Base-by-base conservation (phyloP, 139 green algal species). In the Coelastrella sp. region DNA sequence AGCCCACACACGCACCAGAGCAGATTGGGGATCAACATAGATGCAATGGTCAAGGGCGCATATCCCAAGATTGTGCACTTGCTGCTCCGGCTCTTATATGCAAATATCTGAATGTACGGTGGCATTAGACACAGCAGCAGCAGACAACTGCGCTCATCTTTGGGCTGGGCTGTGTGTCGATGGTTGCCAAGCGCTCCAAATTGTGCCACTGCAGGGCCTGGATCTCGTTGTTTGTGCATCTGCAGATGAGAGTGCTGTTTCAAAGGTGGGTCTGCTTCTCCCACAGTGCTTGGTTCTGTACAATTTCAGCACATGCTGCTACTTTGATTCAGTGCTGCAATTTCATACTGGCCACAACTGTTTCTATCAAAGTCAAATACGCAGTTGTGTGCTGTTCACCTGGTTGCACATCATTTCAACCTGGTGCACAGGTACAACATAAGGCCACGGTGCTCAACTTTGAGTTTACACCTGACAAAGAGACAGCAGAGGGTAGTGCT, bases 361-460 rank as follows among this genome's bases (percentile, higher is more conserved):
- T 49, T 49, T 49, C 35, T 5, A 49, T 49, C 35, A 49, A 49
- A 49, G 35, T 49, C 35, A 49, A 49, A 49, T 49, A 49, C 35
- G 35, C 35, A 49, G 3, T 49, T 49, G 35, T 49, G 35, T 49
- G 35, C 35, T 49, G 35, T 49, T 49, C 35, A 49, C 35, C 35
- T 49, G 35, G 35, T 49, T 82, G 75, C 12, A 57, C 75, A 82
- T 82, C 24, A 57, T 22, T 82, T 17, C 75, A 49, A 14, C 75
- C 35, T 49, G 1, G 20, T 72, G 9, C 8, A 57, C 59, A 90
- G 76, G 63, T 78, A 7, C 61, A 95, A 49, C 25, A 75, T 8
- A 91, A 93, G 70, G 95, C 85, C 15, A 94, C 92, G 17, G 93
- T 92, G 6, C 90, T 99, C 57, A 91, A 94, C 61, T 97, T 97